A percentile compares a stretch with the other conserved stretches of the same genome.
These are phyloP conservation scores for Samsoniella hepiali DNA, from an alignment of 2,329 filamentous ascomycete genomes.

Conservation along the genomic window DNA sequence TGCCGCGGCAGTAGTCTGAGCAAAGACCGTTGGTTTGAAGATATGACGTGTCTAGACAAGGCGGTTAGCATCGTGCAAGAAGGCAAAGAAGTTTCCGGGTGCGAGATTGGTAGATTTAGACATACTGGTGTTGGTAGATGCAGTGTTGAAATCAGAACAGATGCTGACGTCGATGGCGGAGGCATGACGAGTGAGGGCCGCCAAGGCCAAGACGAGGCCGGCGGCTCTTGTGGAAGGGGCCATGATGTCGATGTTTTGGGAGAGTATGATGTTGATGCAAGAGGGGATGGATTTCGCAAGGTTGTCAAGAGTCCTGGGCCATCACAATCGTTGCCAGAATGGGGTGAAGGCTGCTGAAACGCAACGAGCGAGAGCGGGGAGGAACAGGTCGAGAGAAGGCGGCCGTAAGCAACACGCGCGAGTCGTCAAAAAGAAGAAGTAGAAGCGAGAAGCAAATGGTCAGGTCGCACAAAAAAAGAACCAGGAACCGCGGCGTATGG, in stretches of 20 bases:
- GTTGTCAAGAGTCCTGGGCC: conserved; percentile 3
- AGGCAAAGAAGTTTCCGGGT: not conserved
- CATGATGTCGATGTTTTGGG: conserved; percentile 22
- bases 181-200: conserved; percentile 26
- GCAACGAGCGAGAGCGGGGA: not conserved
- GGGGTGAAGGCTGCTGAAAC: not conserved
- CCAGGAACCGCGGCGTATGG: not conserved
- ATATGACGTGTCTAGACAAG: not conserved
- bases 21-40: conserved; percentile 58
- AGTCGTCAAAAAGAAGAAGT: not conserved
- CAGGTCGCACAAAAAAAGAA: conserved; percentile 1
- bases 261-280: conserved; percentile 2
- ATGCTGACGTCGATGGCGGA: conserved; percentile 30
- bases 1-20: conserved; percentile 51
- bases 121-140: conserved; percentile 32
- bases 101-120: not conserved
- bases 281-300: not conserved
- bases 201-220: conserved; percentile 25
- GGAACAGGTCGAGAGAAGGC: not conserved
- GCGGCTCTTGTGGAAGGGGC: conserved; percentile 23
- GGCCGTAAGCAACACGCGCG: not conserved
- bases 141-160: conserved; percentile 40
- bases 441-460: not conserved
- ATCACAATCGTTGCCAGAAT: conserved; percentile 1
- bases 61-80: conserved; percentile 7